These are phyloP conservation scores for Lunularia cruciata DNA, from an alignment of 225 moss, liverwort and hornwort species.

Conservation along the genomic window DNA sequence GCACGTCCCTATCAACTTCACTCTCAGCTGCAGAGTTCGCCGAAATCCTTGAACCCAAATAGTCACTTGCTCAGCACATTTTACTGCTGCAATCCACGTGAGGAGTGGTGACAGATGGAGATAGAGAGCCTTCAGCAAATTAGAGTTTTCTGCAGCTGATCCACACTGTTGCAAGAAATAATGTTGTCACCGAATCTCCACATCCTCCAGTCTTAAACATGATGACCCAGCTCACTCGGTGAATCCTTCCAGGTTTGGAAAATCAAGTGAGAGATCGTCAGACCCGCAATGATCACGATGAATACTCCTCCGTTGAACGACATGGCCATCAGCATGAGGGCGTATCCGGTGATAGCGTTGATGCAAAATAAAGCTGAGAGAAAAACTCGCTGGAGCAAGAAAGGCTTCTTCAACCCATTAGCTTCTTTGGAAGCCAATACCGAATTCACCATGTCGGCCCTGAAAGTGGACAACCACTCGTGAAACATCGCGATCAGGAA, in stretches of 20 bases:
- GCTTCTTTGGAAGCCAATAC: conserved; percentile 11
- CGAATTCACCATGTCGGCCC: not conserved
- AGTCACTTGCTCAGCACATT: not conserved
- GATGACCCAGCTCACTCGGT: not conserved
- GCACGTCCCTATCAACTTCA: not conserved
- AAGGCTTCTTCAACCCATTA: not conserved
- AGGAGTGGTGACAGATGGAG: not conserved
- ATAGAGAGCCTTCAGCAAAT: no score
- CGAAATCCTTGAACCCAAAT: not conserved
- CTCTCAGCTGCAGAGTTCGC: not conserved
- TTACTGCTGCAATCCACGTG: not conserved
- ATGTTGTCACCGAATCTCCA: not conserved
- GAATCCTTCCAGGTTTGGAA: not conserved
- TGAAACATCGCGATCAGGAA: conserved; percentile 30
- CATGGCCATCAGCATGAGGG: conserved; percentile 42
- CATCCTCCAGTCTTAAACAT: not conserved
- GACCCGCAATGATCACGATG: conserved; percentile 33
- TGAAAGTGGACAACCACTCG: conserved; percentile 24
- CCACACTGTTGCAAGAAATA: not conserved
- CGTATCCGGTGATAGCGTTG: conserved; percentile 31
- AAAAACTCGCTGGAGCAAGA: conserved; percentile 5
- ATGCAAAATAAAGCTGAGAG: conserved; percentile 21
- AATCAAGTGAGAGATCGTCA: conserved; percentile 14
- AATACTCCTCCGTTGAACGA: conserved; percentile 38
- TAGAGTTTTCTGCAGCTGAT: not conserved